Evolutionary conservation across 1,284 basidiomycete species (phyloP), one percentile per base, ranked within the genome.

Genomic region (Mycosarcoma mackinlayi): DNA sequence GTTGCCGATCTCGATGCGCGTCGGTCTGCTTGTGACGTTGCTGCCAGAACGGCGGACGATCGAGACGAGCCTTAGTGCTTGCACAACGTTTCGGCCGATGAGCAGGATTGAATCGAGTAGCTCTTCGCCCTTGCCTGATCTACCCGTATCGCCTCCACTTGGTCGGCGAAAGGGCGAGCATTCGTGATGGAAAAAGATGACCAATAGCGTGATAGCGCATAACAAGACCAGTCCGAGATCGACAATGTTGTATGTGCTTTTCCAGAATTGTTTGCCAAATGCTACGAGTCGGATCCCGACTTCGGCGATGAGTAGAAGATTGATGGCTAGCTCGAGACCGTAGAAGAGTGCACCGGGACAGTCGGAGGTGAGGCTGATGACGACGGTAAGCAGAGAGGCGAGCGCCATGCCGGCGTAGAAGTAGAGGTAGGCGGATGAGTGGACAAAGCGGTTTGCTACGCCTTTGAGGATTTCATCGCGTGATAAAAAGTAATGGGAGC

Each of bases 241-340:
- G 19, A 82, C 53, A 13, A 80, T 53, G 57, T 82, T 82, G 65
- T 78, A 80, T 10, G 77, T 74, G 28, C 74, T 77, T 35, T 79
- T 78, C 80, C 80, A 82, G 55, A 82, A 82, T 50, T 81, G 77
- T 48, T 72, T 78, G 14, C 80, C 80, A 23, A 80, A 82, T 0
- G 80, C 80, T 3, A 78, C 54, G 10, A 79, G 60, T 2, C 80
- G 41, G 16, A 80, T 73, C 2, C 73, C 68, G 18, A 82, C 80
- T 53, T 82, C 80, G 6, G 70, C 74, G 13, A 82, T 79, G 30
- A 82, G 63, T 1, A 75, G 67, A 19, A 79, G 44, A 42, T 82
- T 82, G 58, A 82, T 77, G 9, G 68, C 54, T 0, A 81, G 55
- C 40, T 82, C 80, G 14, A 82, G 68, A 11, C 51, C 47, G 62